These are phyloP conservation scores for Colletotrichum sp. DNA, from an alignment of 2,329 filamentous ascomycete species.

Conservation along the genomic window DNA sequence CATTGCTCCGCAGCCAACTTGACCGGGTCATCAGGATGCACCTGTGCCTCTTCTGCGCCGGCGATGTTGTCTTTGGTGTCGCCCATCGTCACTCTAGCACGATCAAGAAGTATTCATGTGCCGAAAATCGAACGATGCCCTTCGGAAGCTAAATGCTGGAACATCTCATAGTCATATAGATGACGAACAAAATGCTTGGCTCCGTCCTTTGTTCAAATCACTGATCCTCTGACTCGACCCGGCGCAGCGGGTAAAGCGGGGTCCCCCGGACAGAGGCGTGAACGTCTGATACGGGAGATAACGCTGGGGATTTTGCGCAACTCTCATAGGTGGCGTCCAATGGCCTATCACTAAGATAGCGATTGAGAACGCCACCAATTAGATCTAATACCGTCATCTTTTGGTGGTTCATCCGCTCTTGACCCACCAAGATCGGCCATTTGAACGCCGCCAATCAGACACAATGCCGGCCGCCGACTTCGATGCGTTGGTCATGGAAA, in stretches of 20 bases:
- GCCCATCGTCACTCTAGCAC: not conserved
- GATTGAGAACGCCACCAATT: slow-evolving; percentile 3
- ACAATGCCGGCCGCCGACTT: not conserved
- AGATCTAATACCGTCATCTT: not conserved
- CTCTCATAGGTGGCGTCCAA: slow-evolving; percentile 24
- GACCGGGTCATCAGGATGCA: not conserved
- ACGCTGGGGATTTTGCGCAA: slow-evolving; percentile 17
- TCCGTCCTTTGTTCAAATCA: not conserved
- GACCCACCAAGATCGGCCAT: slow-evolving; percentile 1
- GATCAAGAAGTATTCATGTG: not conserved
- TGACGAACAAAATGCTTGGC: not conserved
- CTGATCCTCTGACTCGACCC: slow-evolving; percentile 2
- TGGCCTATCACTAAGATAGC: slow-evolving; percentile 1
- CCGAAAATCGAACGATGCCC: not conserved
- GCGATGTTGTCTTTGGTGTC: slow-evolving; percentile 15
- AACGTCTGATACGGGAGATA: slow-evolving; percentile 20
- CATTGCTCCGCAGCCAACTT: not conserved
- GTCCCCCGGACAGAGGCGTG: not conserved
- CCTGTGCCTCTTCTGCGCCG: not conserved
- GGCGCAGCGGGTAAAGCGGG: not conserved
- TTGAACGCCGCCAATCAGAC: slow-evolving; percentile 6
- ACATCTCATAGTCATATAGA: not conserved
- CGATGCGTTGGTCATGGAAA: not conserved
- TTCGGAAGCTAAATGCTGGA: not conserved
- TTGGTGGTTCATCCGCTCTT: not conserved